Evolutionary conservation across 1,139 yeast genomes (phyloP).

Genomic region (Suhomyces yuchorum): DNA sequence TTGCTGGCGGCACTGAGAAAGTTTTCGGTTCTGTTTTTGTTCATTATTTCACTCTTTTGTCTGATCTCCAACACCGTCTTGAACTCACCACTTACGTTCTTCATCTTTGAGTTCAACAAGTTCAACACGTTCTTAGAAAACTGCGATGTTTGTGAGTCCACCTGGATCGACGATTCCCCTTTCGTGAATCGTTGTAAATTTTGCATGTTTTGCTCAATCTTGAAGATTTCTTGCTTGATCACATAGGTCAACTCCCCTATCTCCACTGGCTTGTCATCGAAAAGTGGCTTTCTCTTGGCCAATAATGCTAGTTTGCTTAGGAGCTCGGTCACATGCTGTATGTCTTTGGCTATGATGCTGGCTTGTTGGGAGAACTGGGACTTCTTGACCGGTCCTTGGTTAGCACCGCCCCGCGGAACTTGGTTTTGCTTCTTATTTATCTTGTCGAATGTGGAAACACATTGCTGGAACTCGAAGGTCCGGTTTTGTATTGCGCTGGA

Average conservation of each 20-base stretch:
- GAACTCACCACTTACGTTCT: slow-evolving; percentile 90
- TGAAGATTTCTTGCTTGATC: slow-evolving; percentile 89
- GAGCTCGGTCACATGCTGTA: slow-evolving; percentile 83
- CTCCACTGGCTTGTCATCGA: slow-evolving; percentile 93
- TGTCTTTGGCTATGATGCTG: slow-evolving; percentile 81
- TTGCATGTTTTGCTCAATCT: slow-evolving; percentile 76
- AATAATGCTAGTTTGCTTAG: slow-evolving; percentile 77
- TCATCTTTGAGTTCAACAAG: slow-evolving; percentile 82
- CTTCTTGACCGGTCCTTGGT: slow-evolving; percentile 33
- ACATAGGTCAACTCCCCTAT: slow-evolving; percentile 90
- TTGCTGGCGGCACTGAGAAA: slow-evolving; percentile 58
- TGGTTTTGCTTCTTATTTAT: slow-evolving; percentile 44
- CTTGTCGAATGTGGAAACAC: slow-evolving; percentile 70
- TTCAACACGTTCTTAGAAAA: slow-evolving; percentile 88
- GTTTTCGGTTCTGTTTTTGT: slow-evolving; percentile 82
- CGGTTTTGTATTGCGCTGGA: slow-evolving; percentile 62
- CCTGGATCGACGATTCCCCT: slow-evolving; percentile 48
- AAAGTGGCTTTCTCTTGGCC: slow-evolving; percentile 89
- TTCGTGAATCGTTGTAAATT: slow-evolving; percentile 58
- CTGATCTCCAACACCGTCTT: slow-evolving; percentile 84
- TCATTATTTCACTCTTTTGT: slow-evolving; percentile 80
- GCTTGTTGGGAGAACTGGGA: slow-evolving; percentile 83
- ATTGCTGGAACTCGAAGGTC: slow-evolving; percentile 83
- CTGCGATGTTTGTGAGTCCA: slow-evolving; percentile 61
- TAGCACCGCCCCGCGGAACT: slow-evolving; percentile 17